These are phyloP conservation scores for Cladosporium phlei DNA, from an alignment of 2,329 filamentous ascomycete genomes.

Conservation along the genomic window DNA sequence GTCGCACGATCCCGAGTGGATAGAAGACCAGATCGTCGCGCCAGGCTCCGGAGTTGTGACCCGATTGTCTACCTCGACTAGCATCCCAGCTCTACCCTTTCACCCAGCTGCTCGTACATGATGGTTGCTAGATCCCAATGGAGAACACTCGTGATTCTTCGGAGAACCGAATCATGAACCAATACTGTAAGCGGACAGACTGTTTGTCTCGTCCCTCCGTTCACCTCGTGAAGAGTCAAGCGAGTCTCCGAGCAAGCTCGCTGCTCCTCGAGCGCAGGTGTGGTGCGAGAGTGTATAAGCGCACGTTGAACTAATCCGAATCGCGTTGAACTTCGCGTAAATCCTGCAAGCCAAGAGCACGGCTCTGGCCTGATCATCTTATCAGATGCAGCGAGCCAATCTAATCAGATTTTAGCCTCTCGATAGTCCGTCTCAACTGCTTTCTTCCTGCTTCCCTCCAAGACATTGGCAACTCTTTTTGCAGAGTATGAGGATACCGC, in stretches of 20 bases:
- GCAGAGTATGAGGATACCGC: not conserved
- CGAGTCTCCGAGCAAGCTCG: not conserved
- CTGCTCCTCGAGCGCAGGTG: not conserved
- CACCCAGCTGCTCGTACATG: not conserved
- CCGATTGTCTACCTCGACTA: not conserved
- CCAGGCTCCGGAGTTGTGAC: not conserved
- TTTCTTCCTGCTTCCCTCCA: not conserved
- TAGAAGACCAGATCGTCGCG: not conserved
- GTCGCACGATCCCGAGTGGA: not conserved
- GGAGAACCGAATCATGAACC: not conserved
- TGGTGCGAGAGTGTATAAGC: not conserved
- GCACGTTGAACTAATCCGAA: not conserved
- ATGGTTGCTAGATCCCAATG: not conserved
- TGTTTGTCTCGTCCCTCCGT: not conserved
- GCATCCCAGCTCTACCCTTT: not conserved
- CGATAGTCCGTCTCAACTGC: not conserved
- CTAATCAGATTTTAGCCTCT: constrained; percentile 1
- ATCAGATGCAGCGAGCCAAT: not conserved
- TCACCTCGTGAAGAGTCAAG: not conserved
- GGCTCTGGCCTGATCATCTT: not conserved
- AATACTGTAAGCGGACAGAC: not conserved
- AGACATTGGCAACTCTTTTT: not conserved
- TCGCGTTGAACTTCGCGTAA: not conserved
- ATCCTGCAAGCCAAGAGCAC: not conserved
- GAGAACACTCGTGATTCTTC: not conserved